Evolutionary conservation across 1,284 basidiomycete genomes (phyloP), one percentile per base, ranked within the genome.

Genomic region (Puccinia hordei): DNA sequence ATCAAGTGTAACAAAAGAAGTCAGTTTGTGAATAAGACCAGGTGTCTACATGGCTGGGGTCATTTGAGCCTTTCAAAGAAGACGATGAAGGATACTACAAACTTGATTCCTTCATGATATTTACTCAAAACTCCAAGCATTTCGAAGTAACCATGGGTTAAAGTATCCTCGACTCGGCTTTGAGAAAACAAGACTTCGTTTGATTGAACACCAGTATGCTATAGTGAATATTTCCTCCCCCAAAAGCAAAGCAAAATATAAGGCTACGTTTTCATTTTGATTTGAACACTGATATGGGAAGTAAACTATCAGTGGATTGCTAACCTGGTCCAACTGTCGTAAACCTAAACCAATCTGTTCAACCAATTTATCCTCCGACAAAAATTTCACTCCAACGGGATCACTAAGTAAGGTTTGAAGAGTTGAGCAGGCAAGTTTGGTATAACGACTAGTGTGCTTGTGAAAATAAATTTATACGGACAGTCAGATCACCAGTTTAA

Each of bases 101-200:
- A 94, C 94, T 93, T 92, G 35, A 96, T 89, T 17, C 97, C 97
- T 74, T 97, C 93, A 41, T 90, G 89, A 81, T 91, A 90, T 84
- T 92, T 93, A 86, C 93, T 96, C 59, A 99, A 87, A 0, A 90
- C 91, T 2, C 95, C 95, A 1, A 99, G 88, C 91, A 99, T 95
- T 84, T 98, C 95, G 82, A 99, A 91, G 86, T 99, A 99, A 0
- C 95, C 96, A 83, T 90, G 92, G 0, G 93, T 92, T 81, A 99
- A 86, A 0, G 94, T 96, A 51, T 92, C 91, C 68, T 92, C 89
- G 81, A 98, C 89, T 15, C 93, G 89, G 82, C 90, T 89, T 84
- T 92, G 92, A 3, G 95, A 94, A 83, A 99, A 93, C 73, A 98
- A 89, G 0, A 93, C 91, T 83, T 95, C 92, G 22, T 66, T 49